Conservation (phyloP, 768 basidiomycete genomes). For the Suillus paluster region DNA sequence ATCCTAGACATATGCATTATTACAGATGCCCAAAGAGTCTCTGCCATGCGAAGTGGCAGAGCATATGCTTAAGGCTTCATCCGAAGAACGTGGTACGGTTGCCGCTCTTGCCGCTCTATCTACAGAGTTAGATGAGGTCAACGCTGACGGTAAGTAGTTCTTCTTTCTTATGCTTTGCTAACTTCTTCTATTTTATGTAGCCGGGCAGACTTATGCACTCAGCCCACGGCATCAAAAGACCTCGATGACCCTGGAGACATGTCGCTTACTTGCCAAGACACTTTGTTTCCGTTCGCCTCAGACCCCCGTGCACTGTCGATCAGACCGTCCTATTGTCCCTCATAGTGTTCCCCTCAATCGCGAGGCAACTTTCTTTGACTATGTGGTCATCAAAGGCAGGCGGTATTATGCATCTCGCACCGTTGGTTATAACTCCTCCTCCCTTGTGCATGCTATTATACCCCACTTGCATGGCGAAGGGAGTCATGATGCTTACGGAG, state of each 20-base stretch:
- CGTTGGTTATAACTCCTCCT: not conserved
- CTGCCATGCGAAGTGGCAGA: not conserved
- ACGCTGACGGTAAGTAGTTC: not conserved
- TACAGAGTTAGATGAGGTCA: slow-evolving; percentile 3
- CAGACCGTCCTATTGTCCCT: not conserved
- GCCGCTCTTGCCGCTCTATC: not conserved
- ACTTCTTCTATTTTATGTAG: not conserved
- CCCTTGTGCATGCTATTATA: not conserved
- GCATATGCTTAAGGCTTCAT: slow-evolving; percentile 13
- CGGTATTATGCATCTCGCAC: not conserved
- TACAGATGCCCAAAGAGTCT: not conserved
- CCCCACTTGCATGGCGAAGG: not conserved
- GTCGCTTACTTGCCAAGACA: not conserved
- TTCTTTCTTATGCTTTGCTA: not conserved
- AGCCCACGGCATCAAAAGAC: not conserved
- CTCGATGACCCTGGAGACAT: not conserved
- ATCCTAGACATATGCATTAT: not conserved
- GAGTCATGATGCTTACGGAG: not conserved
- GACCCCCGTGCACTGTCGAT: slow-evolving; percentile 5
- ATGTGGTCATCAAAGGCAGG: not conserved
- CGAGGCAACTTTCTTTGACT: not conserved
- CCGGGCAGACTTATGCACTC: not conserved
- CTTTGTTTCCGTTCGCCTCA: not conserved
- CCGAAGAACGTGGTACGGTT: not conserved
- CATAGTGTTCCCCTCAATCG: not conserved